Conservation (phyloP, 345 rosid species). For the Syzygium aqueum region DNA sequence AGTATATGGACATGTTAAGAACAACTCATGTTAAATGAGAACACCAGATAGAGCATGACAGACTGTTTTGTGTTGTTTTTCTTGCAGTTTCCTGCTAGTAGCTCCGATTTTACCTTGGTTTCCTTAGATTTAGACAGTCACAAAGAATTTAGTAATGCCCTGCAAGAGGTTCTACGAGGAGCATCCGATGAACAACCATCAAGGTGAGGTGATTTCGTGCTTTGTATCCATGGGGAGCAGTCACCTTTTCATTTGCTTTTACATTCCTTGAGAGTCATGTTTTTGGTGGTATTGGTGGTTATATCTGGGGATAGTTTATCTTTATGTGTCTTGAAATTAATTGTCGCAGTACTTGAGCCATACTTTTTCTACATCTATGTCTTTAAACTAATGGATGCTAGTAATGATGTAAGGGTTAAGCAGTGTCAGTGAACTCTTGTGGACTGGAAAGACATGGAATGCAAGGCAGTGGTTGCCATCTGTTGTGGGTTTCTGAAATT, state of each 20-base stretch:
- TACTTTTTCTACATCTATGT: neutral
- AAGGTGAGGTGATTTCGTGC: constrained; percentile 32
- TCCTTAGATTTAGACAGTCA: constrained; percentile 52
- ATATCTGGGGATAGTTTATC: neutral
- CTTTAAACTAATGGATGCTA: neutral
- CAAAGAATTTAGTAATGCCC: constrained; percentile 38
- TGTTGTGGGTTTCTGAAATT: neutral
- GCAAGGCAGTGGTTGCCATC: neutral
- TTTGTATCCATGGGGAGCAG: neutral
- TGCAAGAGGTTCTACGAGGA: constrained; percentile 51
- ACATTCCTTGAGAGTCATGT: neutral
- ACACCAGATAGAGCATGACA: neutral
- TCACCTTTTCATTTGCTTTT: neutral
- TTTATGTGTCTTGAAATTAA: neutral
- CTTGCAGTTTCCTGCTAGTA: constrained; percentile 77
- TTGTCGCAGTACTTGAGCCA: neutral
- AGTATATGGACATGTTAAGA: neutral
- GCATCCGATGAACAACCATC: constrained; percentile 41
- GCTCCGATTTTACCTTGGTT: constrained; percentile 41
- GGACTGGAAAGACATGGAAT: neutral
- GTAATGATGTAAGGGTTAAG: neutral
- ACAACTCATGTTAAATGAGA: neutral
- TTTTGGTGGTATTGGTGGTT: neutral
- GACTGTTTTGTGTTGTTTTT: constrained; percentile 7
- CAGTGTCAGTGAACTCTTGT: neutral